Evolutionary conservation across 2,329 filamentous ascomycete genomes (phyloP), one percentile per base, ranked within the genome.

Genomic region (Trichoderma sp.): DNA sequence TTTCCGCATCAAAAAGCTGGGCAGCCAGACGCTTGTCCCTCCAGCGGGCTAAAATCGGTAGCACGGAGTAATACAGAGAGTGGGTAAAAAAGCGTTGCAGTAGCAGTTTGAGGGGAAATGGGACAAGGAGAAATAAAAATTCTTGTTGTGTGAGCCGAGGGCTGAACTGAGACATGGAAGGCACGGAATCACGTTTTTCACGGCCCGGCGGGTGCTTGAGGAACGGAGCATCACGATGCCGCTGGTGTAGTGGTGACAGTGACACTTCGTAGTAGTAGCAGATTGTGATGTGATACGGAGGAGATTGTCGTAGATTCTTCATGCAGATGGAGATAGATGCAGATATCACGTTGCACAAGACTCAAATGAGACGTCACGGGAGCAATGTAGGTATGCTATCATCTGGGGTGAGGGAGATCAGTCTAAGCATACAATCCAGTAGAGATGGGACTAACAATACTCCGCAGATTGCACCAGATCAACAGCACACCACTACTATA

Each of bases 201-300:
- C 68, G 58, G 68, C 68, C 68, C 68, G 68, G 30, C 23, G 34
- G 59, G 20, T 70, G 59, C 55, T 34, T 68, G 55, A 68, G 32
- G 36, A 34, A 50, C 34, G 47, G 43, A 50, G 43, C 20, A 12
- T 50, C n/a, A 20, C 43, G 9, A 50, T 50, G 43, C n/a, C n/a
- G 43, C 43, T 47, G 43, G 43, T 47, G 43, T 20, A 47, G n/a
- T 47, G 43, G 43, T 50, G 43, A 47, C 43, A 47, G 39, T 47
- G 43, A 50, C 43, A 50, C 47, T 53, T 53, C 23, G 43, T 6
- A 12, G 47, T 12, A 12, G 47, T 53, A 12, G 47, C 47, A 23
- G 47, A 53, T 53, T 53, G 47, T 20, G 39, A 43, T 43, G 39
- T 39, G 36, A 39, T 39, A 39, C 39, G 3, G 39, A 13, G 20